phyloP scores from a whole-genome alignment of 306 rosid genomes.

The Mimosa bimucronata region DNA sequence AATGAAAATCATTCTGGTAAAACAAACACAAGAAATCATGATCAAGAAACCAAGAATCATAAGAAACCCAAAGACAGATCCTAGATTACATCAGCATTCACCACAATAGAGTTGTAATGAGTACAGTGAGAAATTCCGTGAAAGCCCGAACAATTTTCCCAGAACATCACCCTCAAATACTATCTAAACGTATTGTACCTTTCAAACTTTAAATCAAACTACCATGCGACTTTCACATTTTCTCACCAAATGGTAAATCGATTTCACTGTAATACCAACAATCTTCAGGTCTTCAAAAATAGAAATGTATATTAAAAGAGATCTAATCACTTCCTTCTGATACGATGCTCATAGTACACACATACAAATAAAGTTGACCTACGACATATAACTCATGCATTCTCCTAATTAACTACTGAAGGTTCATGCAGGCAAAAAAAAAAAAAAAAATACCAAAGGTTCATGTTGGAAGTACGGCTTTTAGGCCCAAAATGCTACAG shows the following conservation, averaged over 20 bases:
- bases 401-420: background rate
- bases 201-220: conserved; percentile 30
- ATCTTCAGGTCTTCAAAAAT: background rate
- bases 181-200: conserved; percentile 3
- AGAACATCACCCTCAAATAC: conserved; percentile 16
- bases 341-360: background rate
- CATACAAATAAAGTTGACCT: background rate
- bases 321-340: background rate
- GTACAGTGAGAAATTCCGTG: conserved; percentile 3
- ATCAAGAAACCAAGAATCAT: conserved; percentile 27
- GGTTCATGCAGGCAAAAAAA: too few species aligned
- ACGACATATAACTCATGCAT: background rate
- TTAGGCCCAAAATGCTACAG: too few species aligned
- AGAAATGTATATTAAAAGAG: background rate
- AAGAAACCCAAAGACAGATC: background rate
- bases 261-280: background rate
- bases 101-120: conserved; percentile 2
- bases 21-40: conserved; percentile 24
- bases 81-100: background rate
- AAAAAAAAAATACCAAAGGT: too few species aligned
- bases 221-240: background rate
- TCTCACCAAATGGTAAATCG: background rate
- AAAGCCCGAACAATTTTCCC: background rate
- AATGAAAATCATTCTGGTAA: conserved; percentile 77
- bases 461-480: background rate